phyloP scores from a whole-genome alignment of 495 filamentous ascomycete species.

The Talaromyces thailandensis region DNA sequence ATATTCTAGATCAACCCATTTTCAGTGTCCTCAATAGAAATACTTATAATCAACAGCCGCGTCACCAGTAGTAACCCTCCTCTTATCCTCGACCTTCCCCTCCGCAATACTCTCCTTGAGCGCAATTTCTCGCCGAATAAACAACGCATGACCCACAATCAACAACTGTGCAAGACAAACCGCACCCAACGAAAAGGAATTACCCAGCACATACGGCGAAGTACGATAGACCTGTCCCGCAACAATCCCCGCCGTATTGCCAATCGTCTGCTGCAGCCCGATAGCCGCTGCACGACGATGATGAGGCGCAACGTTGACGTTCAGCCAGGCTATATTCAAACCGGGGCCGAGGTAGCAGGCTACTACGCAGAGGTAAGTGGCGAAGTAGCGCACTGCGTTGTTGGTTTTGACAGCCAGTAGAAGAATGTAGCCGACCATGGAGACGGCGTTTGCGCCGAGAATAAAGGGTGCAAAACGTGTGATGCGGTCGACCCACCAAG shows the following conservation, averaged over 20 bases:
- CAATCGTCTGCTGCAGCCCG: constrained; percentile 50
- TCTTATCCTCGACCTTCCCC: constrained; percentile 32
- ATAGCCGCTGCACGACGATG: constrained; percentile 46
- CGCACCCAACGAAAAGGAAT: constrained; percentile 38
- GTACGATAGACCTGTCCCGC: constrained; percentile 43
- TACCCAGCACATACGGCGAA: constrained; percentile 42
- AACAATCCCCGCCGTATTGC: constrained; percentile 47
- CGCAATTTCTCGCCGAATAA: constrained; percentile 29
- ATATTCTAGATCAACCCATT: too few species aligned
- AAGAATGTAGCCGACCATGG: constrained; percentile 43
- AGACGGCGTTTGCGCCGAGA: constrained; percentile 33
- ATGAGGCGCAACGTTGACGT: constrained; percentile 49
- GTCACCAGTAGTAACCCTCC: constrained; percentile 38
- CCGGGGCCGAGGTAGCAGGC: constrained; percentile 42
- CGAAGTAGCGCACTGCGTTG: constrained; percentile 43
- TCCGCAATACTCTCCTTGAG: constrained; percentile 30
- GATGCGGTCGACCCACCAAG: constrained; percentile 31
- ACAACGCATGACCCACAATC: constrained; percentile 28
- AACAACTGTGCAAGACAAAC: constrained; percentile 29
- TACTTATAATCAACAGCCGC: constrained; percentile 40
- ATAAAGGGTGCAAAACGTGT: constrained; percentile 34
- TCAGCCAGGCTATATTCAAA: constrained; percentile 47
- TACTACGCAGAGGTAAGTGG: constrained; percentile 43
- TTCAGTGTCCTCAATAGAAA: constrained; percentile 23
- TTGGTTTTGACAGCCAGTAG: constrained; percentile 28